A percentile compares a stretch with the other conserved stretches of the same genome.
Conservation (phyloP, 1,284 basidiomycete genomes). For the Amylostereum chailletii region DNA sequence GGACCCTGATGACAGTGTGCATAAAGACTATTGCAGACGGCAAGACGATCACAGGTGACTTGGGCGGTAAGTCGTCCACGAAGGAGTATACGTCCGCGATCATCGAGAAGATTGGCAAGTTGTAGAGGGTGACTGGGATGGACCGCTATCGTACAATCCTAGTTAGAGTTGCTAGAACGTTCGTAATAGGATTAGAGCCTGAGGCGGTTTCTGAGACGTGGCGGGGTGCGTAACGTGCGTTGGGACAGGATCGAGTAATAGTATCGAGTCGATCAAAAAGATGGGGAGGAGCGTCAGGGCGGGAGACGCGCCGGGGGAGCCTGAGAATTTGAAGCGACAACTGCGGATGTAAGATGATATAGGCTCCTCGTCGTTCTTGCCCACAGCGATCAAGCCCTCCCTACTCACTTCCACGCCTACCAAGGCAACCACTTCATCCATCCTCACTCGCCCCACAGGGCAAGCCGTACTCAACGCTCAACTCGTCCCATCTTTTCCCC, state of each 20-base stretch:
- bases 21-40: conserved; percentile 89
- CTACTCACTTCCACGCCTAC: conserved; percentile 43
- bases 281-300: too few species aligned
- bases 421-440: conserved; percentile 51
- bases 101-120: conserved; percentile 58
- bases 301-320: not conserved
- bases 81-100: conserved; percentile 85
- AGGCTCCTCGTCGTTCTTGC: conserved; percentile 4
- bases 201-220: too few species aligned
- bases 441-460: conserved; percentile 80
- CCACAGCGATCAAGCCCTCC: conserved; percentile 32
- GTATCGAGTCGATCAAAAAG: too few species aligned
- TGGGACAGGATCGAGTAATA: too few species aligned
- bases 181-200: too few species aligned
- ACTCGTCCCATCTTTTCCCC: too few species aligned
- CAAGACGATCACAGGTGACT: conserved; percentile 85
- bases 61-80: conserved; percentile 87
- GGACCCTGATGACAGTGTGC: conserved; percentile 11
- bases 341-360: not conserved
- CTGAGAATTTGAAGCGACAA: not conserved
- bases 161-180: too few species aligned
- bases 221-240: too few species aligned
- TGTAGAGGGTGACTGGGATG: conserved; percentile 20
- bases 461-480: conserved; percentile 32
- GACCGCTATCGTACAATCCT: too few species aligned